A percentile compares a stretch with the other conserved stretches of the same genome.
Conservation (phyloP, 768 basidiomycete genomes). For the Leccinellum luteum region DNA sequence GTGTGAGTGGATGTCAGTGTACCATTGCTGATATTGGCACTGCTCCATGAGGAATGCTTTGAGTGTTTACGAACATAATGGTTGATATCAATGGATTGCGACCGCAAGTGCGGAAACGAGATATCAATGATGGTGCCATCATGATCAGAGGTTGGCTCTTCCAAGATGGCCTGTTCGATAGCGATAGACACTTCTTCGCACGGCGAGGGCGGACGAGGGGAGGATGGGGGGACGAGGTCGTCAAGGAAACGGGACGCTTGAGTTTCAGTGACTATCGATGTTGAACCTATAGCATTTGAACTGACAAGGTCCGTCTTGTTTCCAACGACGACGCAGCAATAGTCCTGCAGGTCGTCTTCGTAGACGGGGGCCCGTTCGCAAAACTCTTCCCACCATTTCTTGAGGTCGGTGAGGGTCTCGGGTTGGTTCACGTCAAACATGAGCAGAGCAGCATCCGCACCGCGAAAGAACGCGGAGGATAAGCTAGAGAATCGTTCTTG, state of each 20-base stretch:
- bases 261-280: conserved; percentile 31
- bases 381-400: conserved; percentile 82
- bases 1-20: conserved; percentile 60
- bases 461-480: conserved; percentile 80
- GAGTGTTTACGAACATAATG: conserved; percentile 30
- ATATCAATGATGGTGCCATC: conserved; percentile 14
- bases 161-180: conserved; percentile 10
- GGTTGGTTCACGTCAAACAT: conserved; percentile 78
- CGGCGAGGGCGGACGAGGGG: conserved; percentile 9
- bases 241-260: conserved; percentile 56
- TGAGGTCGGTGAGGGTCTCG: conserved; percentile 54
- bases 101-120: conserved; percentile 20
- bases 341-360: conserved; percentile 60
- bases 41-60: conserved; percentile 46
- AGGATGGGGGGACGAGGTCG: conserved; percentile 48
- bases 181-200: conserved; percentile 12
- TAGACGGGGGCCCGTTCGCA: conserved; percentile 59
- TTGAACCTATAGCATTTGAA: conserved; percentile 10
- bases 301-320: conserved; percentile 69
- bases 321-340: conserved; percentile 71
- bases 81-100: conserved; percentile 25
- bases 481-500: conserved; percentile 86
- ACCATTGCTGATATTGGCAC: conserved; percentile 40
- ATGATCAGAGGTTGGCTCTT: conserved; percentile 10
- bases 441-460: conserved; percentile 77